Base-by-base conservation (phyloP, 352 stramenopile genomes). In the Discostella stelligera region DNA sequence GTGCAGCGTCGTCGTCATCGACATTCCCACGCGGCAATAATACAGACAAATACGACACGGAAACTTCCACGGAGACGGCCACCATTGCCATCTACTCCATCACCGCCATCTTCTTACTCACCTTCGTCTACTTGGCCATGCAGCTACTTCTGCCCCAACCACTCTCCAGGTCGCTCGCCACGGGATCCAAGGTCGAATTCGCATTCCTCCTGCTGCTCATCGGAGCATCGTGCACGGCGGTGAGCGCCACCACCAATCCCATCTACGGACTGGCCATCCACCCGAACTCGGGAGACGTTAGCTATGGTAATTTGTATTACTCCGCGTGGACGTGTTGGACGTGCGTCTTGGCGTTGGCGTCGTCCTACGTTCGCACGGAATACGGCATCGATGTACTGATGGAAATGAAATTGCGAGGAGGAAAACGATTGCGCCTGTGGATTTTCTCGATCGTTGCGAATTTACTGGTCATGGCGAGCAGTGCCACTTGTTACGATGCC, bases 401-500 rank as follows among this genome's bases (percentile, higher is more conserved):
- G 10, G 79, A 87, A 71, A 71, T 93, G 0, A 66, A 66, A 37
- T 83, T 75, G 16, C 73, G 83, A 23, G 52, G 52, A 13, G 65
- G 77, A 8, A 69, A 74, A 30, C 72, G 87, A 55, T 77, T 93
- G 48, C 83, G 68, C 10, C 41, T 67, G n/a, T 93, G 87, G 87
- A 69, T 76, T 16, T 71, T 65, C 21, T 56, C 90, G 13, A 73
- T 91, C 55, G 77, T 84, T 0, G 72, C 67, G 14, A 64, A 59
- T 13, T 64, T 93, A 39, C 74, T 93, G 53, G 85, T 93, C 37
- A 86, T 93, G 80, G 87, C 75, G 27, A 77, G 85, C n/a, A 81
- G 60, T 66, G 84, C 81, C 10, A 81, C 84, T 27, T 76, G 84
- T 60, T 86, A 87, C 25, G 76, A 88, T 59, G 77, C 66, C 14